A percentile compares a stretch with the other conserved stretches of the same genome.
Evolutionary conservation across 1,284 basidiomycete genomes (phyloP).

Genomic region (Ceratobasidium theobromae): DNA sequence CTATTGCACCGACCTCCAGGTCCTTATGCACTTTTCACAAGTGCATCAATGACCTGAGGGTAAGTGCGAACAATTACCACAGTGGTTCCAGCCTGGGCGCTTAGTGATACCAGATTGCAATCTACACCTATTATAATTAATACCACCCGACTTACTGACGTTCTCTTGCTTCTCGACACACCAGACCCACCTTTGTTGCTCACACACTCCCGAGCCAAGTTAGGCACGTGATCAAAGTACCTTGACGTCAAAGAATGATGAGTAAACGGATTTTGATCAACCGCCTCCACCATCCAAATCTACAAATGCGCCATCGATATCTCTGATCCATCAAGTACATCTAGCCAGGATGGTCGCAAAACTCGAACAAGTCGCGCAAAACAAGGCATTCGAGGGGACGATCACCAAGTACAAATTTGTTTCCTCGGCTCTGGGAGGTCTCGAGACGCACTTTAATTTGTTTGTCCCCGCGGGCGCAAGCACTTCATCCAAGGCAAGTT

Average conservation of each 20-base stretch:
- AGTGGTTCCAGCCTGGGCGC: no score
- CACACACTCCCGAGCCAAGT: no score
- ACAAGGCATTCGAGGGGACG: constrained; percentile 76
- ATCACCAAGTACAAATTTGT: constrained; percentile 79
- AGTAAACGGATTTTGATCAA: constrained; percentile 17
- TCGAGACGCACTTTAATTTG: constrained; percentile 85
- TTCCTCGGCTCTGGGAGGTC: constrained; percentile 74
- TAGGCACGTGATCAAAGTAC: neutral
- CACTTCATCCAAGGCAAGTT: constrained; percentile 1
- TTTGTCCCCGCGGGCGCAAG: constrained; percentile 74
- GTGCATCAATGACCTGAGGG: no score
- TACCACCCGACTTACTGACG: no score
- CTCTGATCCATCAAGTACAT: neutral
- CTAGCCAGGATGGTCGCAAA: constrained; percentile 11
- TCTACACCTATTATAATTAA: no score
- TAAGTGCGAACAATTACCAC: no score
- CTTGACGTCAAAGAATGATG: constrained; percentile 14
- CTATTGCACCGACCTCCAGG: no score
- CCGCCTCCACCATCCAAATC: constrained; percentile 20
- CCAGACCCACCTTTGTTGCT: no score
- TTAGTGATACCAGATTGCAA: no score
- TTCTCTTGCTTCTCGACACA: no score
- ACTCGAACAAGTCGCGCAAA: constrained; percentile 58
- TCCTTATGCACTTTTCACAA: no score
- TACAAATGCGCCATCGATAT: constrained; percentile 4